Conservation (phyloP, 2,329 filamentous ascomycete species). For the Rugonectria rugulosa region DNA sequence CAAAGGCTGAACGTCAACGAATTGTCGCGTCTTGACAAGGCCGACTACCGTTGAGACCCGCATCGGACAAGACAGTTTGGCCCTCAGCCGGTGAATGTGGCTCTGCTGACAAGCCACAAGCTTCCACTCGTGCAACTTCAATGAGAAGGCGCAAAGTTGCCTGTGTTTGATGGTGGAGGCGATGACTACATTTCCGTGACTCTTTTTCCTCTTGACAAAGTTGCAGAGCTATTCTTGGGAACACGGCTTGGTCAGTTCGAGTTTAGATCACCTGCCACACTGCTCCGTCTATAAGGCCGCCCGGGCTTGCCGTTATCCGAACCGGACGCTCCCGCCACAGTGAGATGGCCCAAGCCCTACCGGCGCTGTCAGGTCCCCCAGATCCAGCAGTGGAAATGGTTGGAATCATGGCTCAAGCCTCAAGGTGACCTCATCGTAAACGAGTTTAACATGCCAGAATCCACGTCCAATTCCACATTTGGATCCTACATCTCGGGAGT, state of each 20-base stretch:
- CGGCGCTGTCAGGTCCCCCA: conserved; percentile 26
- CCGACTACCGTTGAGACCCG: conserved; percentile 3
- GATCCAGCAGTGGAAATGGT: conserved; percentile 23
- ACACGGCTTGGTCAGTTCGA: conserved; percentile 25
- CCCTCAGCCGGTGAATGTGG: conserved; percentile 18
- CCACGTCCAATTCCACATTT: no score
- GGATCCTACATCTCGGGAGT: conserved; percentile 14
- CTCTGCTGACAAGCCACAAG: conserved; percentile 32
- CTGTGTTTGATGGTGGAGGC: conserved; percentile 23
- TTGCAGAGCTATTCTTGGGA: conserved; percentile 38
- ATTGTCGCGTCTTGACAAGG: conserved; percentile 4
- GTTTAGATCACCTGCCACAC: conserved; percentile 28
- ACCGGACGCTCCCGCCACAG: conserved; percentile 27
- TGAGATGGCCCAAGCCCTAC: conserved; percentile 22
- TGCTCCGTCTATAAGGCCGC: no score
- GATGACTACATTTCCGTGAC: conserved; percentile 2
- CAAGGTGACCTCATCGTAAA: conserved; percentile 33
- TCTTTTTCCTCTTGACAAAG: neutral
- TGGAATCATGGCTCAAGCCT: conserved; percentile 10
- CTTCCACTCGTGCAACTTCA: conserved; percentile 13
- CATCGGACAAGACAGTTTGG: conserved; percentile 2
- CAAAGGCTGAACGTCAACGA: conserved; percentile 12
- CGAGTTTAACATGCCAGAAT: conserved; percentile 15
- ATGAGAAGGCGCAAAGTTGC: neutral
- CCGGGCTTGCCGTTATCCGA: conserved; percentile 32